Conservation (phyloP, 805 yeast genomes). For the Pichia heedii region DNA sequence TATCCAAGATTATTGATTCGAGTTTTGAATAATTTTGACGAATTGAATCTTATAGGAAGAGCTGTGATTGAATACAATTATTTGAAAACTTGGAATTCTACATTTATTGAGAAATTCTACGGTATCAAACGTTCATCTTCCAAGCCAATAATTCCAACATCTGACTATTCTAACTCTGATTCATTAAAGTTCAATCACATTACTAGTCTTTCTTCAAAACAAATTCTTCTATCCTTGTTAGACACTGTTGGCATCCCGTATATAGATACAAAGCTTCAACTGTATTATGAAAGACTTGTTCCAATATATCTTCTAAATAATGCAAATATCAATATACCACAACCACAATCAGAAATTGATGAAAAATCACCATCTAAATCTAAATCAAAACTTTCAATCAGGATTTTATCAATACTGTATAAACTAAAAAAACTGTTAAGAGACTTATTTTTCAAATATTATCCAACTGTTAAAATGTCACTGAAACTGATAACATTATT, state of each 20-base stretch:
- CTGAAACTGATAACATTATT: slow-evolving; percentile 43
- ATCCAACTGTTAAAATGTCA: slow-evolving; percentile 48
- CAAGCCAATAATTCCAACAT: neutral
- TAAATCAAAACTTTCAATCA: neutral
- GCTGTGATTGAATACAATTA: slow-evolving; percentile 64
- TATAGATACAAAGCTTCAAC: slow-evolving; percentile 57
- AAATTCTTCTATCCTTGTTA: slow-evolving; percentile 45
- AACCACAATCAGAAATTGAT: neutral
- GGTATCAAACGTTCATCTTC: slow-evolving; percentile 60
- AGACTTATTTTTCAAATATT: slow-evolving; percentile 43
- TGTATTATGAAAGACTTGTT: slow-evolving; percentile 50
- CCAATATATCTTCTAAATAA: slow-evolving; percentile 46
- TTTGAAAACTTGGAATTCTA: slow-evolving; percentile 65
- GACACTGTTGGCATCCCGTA: slow-evolving; percentile 63
- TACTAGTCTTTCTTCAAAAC: slow-evolving; percentile 44
- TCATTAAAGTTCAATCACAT: slow-evolving; percentile 34
- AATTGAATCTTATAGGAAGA: slow-evolving; percentile 52
- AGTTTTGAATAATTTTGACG: slow-evolving; percentile 67
- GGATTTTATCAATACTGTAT: neutral
- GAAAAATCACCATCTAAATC: neutral
- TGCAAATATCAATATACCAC: neutral
- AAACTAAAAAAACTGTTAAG: neutral
- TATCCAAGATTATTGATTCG: slow-evolving; percentile 62
- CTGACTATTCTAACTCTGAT: neutral
- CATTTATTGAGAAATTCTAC: slow-evolving; percentile 87